These are phyloP conservation scores for Quercus alba DNA, from an alignment of 306 rosid species.

Conservation along the genomic window DNA sequence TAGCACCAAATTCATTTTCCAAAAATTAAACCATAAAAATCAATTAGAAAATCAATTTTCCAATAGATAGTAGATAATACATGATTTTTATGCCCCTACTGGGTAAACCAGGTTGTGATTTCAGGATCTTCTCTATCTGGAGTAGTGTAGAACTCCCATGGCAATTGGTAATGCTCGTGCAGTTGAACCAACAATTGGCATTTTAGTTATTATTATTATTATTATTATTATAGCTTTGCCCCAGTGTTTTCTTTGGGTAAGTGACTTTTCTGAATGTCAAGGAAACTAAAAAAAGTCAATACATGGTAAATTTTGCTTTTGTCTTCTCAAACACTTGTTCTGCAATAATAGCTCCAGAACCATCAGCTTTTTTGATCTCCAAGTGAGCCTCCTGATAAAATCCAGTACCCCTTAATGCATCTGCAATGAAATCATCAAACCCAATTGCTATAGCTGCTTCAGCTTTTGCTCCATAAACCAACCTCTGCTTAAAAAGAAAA, in stretches of 20 bases:
- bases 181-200: no score
- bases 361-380: slow-evolving; percentile 87
- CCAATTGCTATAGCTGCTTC: slow-evolving; percentile 86
- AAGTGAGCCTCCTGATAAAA: slow-evolving; percentile 59
- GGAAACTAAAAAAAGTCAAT: slow-evolving; percentile 18
- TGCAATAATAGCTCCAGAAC: slow-evolving; percentile 63
- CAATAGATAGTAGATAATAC: no score
- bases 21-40: no score
- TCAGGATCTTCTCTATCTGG: no score
- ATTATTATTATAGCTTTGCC: no score
- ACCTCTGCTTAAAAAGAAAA: slow-evolving; percentile 44
- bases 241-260: no score
- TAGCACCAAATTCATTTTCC: no score
- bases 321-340: slow-evolving; percentile 90
- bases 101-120: no score
- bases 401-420: slow-evolving; percentile 77
- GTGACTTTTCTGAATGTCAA: neutral
- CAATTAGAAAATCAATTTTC: no score
- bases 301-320: slow-evolving; percentile 52
- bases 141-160: no score
- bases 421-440: slow-evolving; percentile 73
- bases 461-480: slow-evolving; percentile 87
- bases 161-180: no score
- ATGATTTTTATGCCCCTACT: no score
- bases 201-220: neutral